Evolutionary conservation across 495 filamentous ascomycete species (phyloP).

Genomic region (Penicillium atrosanguineum): DNA sequence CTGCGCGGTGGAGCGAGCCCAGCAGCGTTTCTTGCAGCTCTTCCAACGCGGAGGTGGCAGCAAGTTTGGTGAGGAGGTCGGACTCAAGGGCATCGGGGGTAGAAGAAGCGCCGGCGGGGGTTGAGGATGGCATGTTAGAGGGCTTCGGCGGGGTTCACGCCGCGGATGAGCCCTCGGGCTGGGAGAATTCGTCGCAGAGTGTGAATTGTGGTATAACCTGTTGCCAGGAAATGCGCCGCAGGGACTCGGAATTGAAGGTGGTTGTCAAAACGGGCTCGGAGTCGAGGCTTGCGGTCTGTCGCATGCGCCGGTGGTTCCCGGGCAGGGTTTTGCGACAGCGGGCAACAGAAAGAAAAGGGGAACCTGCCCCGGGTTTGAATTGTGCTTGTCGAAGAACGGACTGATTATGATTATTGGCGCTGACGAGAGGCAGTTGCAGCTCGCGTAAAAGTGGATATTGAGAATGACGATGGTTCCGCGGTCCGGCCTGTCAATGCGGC

Average conservation of each 20-base stretch:
- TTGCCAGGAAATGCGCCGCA: not conserved
- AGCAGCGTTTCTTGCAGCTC: slow-evolving; percentile 44
- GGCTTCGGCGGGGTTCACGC: slow-evolving; percentile 1
- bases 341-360: slow-evolving; percentile 5
- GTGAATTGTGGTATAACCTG: not conserved
- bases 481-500: slow-evolving; percentile 18
- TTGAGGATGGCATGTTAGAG: slow-evolving; percentile 27
- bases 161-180: not conserved
- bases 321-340: not conserved
- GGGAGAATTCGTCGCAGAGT: not conserved
- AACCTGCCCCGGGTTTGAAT: slow-evolving; percentile 15
- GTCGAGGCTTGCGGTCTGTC: slow-evolving; percentile 1
- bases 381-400: slow-evolving; percentile 1
- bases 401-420: slow-evolving; percentile 15
- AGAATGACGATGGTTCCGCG: slow-evolving; percentile 22
- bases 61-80: slow-evolving; percentile 43
- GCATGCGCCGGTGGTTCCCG: slow-evolving; percentile 10
- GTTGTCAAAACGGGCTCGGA: not conserved
- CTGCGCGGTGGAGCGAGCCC: slow-evolving; percentile 39
- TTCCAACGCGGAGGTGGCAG: slow-evolving; percentile 41
- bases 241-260: not conserved
- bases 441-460: slow-evolving; percentile 22
- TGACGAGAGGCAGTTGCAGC: slow-evolving; percentile 1
- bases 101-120: slow-evolving; percentile 19
- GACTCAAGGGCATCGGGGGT: slow-evolving; percentile 42